Percentiles rank a stretch among this genome's conserved stretches.
These are phyloP conservation scores for Podospora anserina DNA, from an alignment of 495 filamentous ascomycete species.

Conservation along the genomic window DNA sequence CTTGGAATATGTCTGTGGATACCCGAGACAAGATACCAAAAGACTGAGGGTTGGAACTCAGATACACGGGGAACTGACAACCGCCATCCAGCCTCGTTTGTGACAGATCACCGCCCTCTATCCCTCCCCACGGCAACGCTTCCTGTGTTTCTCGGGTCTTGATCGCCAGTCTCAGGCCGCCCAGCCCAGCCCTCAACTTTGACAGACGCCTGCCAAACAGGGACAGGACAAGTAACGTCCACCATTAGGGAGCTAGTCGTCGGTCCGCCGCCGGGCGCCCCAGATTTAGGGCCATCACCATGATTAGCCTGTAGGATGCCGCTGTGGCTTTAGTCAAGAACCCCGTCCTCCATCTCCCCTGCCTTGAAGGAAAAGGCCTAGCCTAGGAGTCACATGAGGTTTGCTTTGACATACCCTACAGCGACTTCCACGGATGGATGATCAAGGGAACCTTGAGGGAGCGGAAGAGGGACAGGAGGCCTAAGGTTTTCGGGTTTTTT, in stretches of 20 bases:
- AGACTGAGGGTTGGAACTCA: background rate
- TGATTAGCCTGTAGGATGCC: background rate
- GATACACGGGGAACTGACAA: background rate
- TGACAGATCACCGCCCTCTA: background rate
- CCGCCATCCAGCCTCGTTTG: slow-evolving; percentile 1
- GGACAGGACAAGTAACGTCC: background rate
- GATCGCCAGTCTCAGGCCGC: background rate
- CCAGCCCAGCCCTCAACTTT: background rate
- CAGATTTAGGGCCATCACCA: background rate
- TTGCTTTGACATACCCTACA: background rate
- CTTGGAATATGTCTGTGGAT: background rate
- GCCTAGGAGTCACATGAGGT: background rate
- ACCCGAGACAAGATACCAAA: background rate
- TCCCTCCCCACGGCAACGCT: background rate
- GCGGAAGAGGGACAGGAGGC: background rate
- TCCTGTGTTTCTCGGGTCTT: background rate
- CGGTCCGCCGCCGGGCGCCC: background rate
- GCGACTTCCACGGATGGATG: background rate
- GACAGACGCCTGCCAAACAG: slow-evolving; percentile 5
- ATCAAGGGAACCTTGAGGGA: background rate
- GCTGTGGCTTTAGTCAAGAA: background rate
- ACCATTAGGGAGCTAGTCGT: background rate
- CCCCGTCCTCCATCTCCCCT: background rate
- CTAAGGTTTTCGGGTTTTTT: background rate
- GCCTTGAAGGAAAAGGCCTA: background rate